These are phyloP conservation scores for Haplosporangium gracile DNA, from an alignment of 192 early-diverging fungal species.

Conservation along the genomic window DNA sequence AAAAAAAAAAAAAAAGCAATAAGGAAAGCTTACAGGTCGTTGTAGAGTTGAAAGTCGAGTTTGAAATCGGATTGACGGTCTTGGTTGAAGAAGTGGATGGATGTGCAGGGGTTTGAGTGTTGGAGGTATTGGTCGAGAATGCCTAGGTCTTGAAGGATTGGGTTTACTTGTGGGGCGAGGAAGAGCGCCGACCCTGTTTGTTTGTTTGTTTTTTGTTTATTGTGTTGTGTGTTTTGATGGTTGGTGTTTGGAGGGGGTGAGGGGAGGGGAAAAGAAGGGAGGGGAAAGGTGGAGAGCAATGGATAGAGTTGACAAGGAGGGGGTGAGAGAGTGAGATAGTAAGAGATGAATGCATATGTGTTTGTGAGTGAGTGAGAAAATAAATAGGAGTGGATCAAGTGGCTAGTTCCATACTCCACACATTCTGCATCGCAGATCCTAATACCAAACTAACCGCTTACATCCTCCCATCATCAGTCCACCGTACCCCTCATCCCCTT, in stretches of 20 bases:
- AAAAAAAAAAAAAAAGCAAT: not conserved
- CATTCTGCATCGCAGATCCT: too few species aligned
- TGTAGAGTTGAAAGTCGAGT: not conserved
- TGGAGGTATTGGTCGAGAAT: not conserved
- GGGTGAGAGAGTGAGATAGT: too few species aligned
- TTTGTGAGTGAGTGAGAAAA: too few species aligned
- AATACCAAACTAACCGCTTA: too few species aligned
- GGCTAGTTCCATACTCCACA: too few species aligned
- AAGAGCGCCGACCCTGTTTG: not conserved
- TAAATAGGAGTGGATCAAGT: too few species aligned
- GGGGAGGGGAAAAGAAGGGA: not conserved
- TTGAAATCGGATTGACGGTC: not conserved
- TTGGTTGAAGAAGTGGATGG: slow-evolving; percentile 3
- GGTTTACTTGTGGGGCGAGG: not conserved
- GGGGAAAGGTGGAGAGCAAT: too few species aligned
- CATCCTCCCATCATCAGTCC: not conserved
- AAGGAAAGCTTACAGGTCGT: not conserved
- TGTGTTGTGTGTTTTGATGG: too few species aligned
- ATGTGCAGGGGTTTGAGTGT: not conserved
- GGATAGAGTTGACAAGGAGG: too few species aligned
- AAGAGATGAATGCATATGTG: too few species aligned
- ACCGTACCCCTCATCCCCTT: not conserved
- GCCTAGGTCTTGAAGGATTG: not conserved
- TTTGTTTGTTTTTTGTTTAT: not conserved
- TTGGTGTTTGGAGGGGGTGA: not conserved